These are phyloP conservation scores for Eutrema yunnanense DNA, from an alignment of 345 rosid genomes.

Conservation along the genomic window DNA sequence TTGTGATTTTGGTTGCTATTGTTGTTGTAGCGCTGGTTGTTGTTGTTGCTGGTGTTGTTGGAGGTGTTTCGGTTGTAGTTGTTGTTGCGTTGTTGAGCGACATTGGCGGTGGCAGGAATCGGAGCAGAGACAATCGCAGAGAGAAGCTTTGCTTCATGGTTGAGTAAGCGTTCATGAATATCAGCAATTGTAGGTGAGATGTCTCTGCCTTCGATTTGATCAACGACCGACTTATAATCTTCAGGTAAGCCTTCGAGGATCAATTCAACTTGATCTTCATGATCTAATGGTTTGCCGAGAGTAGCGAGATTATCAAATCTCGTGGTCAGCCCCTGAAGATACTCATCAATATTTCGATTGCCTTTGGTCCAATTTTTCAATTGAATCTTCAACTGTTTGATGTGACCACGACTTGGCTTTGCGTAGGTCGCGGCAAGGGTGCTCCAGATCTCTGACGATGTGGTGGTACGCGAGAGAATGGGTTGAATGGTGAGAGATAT, in stretches of 20 bases:
- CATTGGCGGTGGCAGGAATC: no score
- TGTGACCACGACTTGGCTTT: not conserved
- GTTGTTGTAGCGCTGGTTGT: no score
- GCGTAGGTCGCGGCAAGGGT: not conserved
- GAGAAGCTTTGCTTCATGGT: no score
- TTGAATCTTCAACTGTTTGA: not conserved
- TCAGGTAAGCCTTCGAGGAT: not conserved
- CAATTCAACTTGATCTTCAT: not conserved
- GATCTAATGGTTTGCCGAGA: not conserved
- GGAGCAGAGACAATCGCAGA: no score
- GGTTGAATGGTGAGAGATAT: not conserved
- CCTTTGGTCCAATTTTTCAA: not conserved
- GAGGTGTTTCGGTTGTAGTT: no score
- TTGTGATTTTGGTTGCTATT: no score
- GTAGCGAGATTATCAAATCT: not conserved
- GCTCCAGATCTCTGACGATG: not conserved
- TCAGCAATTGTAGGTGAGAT: no score
- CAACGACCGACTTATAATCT: not conserved
- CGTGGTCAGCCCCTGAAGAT: not conserved
- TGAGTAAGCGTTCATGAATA: no score
- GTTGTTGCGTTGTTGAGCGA: no score
- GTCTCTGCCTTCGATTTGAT: no score
- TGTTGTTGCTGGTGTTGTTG: no score
- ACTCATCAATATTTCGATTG: not conserved
- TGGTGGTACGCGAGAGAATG: not conserved